Conservation (phyloP, 371 early-diverging fungal genomes). For the Syncephalastrum sp. region DNA sequence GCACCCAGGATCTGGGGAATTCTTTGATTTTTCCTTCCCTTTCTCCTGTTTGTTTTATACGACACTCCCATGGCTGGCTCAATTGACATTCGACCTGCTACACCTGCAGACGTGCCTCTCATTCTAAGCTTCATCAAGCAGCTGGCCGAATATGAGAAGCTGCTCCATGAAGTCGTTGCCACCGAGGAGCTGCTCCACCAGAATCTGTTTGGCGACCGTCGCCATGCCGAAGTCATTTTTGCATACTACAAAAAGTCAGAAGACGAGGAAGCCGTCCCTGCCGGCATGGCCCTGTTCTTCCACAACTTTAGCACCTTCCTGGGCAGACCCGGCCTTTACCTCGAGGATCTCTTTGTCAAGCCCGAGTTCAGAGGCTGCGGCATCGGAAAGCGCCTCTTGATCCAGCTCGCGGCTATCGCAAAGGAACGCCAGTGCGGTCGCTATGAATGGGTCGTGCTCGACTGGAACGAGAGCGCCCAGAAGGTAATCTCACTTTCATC, state of each 20-base stretch:
- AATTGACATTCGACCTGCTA: slow-evolving; percentile 56
- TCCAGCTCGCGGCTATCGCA: slow-evolving; percentile 66
- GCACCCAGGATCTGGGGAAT: too few species aligned
- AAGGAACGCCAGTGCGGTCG: slow-evolving; percentile 67
- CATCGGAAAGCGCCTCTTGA: slow-evolving; percentile 70
- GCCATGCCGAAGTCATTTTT: slow-evolving; percentile 68
- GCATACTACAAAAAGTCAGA: slow-evolving; percentile 48
- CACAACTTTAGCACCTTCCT: slow-evolving; percentile 80
- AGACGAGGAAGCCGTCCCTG: slow-evolving; percentile 40
- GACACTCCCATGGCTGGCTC: slow-evolving; percentile 6
- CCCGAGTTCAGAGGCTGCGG: slow-evolving; percentile 67
- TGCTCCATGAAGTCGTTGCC: slow-evolving; percentile 67
- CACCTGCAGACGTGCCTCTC: slow-evolving; percentile 57
- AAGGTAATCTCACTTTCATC: slow-evolving; percentile 54
- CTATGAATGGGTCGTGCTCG: slow-evolving; percentile 78
- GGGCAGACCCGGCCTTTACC: slow-evolving; percentile 76
- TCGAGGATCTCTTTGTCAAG: slow-evolving; percentile 80
- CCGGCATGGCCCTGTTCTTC: slow-evolving; percentile 81
- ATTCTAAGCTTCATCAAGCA: slow-evolving; percentile 70
- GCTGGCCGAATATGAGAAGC: slow-evolving; percentile 79
- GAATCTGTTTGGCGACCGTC: slow-evolving; percentile 63
- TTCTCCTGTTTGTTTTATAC: background rate
- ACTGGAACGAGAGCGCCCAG: slow-evolving; percentile 72
- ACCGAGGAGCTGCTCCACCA: slow-evolving; percentile 64
- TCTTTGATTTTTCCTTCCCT: background rate